Evolutionary conservation across 768 basidiomycete species (phyloP), one percentile per base, ranked within the genome.

Genomic region (Tubosaeta sp.): DNA sequence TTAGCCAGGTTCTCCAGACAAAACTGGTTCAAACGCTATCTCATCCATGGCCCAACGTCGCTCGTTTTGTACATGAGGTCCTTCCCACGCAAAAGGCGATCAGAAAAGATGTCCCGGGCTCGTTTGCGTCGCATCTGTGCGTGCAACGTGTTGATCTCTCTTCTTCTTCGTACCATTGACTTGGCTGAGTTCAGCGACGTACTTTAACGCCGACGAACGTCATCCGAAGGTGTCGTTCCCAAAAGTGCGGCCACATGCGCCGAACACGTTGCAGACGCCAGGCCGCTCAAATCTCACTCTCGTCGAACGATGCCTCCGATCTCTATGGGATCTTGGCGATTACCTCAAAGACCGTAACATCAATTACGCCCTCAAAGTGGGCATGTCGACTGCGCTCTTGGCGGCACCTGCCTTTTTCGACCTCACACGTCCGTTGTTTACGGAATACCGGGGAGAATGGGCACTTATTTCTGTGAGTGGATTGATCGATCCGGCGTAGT

Each of bases 381-480:
- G 88, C 19, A 82, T 91, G 73, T 88, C 88, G 1, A 84, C 84
- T 39, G 88, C 90, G 0, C 69, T 97, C 25, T 74, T 98, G 4
- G 86, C 94, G 0, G 78, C 87, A 0, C 94, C 95, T 2, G 95
- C 95, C 0, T 97, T 95, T 69, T 84, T 90, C 53, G 87, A 89
- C 48, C 55, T 68, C 16, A 94, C 89, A 1, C 76, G 94, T 25
- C 85, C 84, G 5, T 68, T 82, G 4, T 97, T 97, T 62, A 74
- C 90, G 39, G 79, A 84, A 43, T 93, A 87, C 60, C 81, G 85
- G 60, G 95, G 95, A 33, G 93, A 97, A 71, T 99, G 95, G 95
- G 93, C 93, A 1, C 72, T 99, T 63, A 90, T 98, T 48, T 94
- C 94, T 42, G 92, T 90, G 55, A 63, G 80, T 73, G 27, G 27